Percentiles rank a stretch among this genome's conserved stretches.
These are phyloP conservation scores for Phytophthora aleatoria DNA, from an alignment of 352 stramenopile species.

Conservation along the genomic window DNA sequence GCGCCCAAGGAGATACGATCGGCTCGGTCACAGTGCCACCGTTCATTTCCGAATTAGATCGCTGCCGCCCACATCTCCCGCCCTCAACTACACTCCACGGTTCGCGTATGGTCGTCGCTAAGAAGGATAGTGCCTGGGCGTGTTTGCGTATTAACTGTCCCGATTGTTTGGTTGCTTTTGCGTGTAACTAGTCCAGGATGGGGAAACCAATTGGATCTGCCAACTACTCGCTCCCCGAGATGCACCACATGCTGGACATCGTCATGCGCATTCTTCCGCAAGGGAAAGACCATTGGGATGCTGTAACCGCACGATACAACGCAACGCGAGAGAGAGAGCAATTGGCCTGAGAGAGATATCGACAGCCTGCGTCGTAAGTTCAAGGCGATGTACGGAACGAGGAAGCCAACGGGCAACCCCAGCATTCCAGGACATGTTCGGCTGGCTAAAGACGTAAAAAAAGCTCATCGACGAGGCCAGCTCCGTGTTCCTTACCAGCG, in stretches of 20 bases:
- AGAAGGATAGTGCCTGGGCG: no score
- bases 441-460: not conserved
- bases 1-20: no score
- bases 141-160: no score
- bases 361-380: not conserved
- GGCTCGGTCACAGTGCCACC: no score
- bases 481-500: not conserved
- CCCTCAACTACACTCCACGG: no score
- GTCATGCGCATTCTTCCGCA: not conserved
- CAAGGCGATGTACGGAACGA: not conserved
- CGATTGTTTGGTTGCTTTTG: no score
- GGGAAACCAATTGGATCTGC: not conserved
- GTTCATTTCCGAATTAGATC: no score
- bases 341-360: not conserved
- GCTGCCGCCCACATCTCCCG: no score
- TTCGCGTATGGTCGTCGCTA: no score
- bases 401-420: not conserved
- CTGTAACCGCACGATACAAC: slow-evolving; percentile 1
- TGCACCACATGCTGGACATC: slow-evolving; percentile 1
- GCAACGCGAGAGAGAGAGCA: not conserved
- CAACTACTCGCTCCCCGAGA: slow-evolving; percentile 6
- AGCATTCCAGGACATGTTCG: not conserved
- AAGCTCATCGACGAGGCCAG: slow-evolving; percentile 5
- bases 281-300: not conserved
- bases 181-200: not conserved